Conservation (phyloP, 148 eudicot genomes). For the Polygonum maritimum region DNA sequence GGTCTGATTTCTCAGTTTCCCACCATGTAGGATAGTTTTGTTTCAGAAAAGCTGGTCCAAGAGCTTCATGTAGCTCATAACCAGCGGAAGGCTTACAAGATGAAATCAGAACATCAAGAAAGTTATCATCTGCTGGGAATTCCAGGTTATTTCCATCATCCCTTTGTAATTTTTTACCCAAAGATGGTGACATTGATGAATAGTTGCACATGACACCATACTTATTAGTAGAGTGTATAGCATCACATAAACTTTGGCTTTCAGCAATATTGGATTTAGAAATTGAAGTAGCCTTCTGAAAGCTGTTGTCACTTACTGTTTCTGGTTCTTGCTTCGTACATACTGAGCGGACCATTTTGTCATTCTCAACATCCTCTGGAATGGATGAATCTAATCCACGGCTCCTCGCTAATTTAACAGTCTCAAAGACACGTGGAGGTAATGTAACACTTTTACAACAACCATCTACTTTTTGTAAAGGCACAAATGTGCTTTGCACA, state of each 20-base stretch:
- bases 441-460: constrained; percentile 14
- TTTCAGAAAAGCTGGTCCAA: constrained; percentile 55
- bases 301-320: constrained; percentile 13
- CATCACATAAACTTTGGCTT: constrained; percentile 17
- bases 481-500: constrained; percentile 16
- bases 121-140: constrained; percentile 14
- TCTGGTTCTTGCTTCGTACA: constrained; percentile 21
- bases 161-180: constrained; percentile 14
- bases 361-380: constrained; percentile 19
- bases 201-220: constrained; percentile 1
- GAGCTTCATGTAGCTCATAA: constrained; percentile 77
- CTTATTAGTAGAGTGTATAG: constrained; percentile 17
- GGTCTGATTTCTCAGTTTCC: constrained; percentile 29
- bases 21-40: constrained; percentile 28
- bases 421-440: constrained; percentile 19
- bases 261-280: constrained; percentile 20
- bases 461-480: constrained; percentile 25
- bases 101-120: constrained; percentile 14
- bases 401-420: constrained; percentile 16
- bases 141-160: constrained; percentile 9
- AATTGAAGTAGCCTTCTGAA: constrained; percentile 13
- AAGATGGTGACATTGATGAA: constrained; percentile 6
- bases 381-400: constrained; percentile 19
- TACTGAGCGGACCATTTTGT: constrained; percentile 20
- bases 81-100: constrained; percentile 47